These are phyloP conservation scores for Kwoniella shivajii DNA, from an alignment of 1,284 basidiomycete species.

Conservation along the genomic window DNA sequence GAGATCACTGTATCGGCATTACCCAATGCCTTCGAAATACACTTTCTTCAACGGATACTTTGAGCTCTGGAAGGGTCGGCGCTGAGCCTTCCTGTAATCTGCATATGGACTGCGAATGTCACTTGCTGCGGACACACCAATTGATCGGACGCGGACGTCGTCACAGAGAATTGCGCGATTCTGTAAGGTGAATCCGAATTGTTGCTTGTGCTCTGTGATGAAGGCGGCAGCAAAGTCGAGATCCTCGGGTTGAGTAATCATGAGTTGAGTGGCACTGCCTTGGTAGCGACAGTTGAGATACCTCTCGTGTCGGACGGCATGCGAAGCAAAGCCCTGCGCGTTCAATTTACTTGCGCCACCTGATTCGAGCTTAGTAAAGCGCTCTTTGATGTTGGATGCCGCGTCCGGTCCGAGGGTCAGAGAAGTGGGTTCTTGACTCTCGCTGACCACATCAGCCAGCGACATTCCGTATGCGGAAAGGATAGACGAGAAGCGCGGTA, in stretches of 20 bases:
- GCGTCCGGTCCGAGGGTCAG: conserved; percentile 11
- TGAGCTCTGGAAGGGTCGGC: not conserved
- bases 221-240: conserved; percentile 33
- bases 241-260: conserved; percentile 40
- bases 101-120: conserved; percentile 71
- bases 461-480: conserved; percentile 50
- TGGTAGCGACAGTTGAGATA: conserved; percentile 44
- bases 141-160: conserved; percentile 39
- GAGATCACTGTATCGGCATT: conserved; percentile 31
- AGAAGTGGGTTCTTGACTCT: conserved; percentile 38
- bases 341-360: conserved; percentile 59
- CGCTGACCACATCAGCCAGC: conserved; percentile 41
- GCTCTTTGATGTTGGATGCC: not conserved
- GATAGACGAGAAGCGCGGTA: conserved; percentile 43
- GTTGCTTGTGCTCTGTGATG: conserved; percentile 36
- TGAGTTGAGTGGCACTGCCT: conserved; percentile 41
- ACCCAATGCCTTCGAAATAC: conserved; percentile 34
- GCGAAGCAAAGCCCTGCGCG: conserved; percentile 73
- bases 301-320: conserved; percentile 64
- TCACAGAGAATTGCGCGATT: conserved; percentile 40
- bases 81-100: conserved; percentile 16
- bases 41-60: conserved; percentile 25
- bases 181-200: conserved; percentile 44
- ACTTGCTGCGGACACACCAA: conserved; percentile 6
- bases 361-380: conserved; percentile 2